Conservation (phyloP, 2,329 filamentous ascomycete species). For the Aspergillus pseudonomiae region DNA sequence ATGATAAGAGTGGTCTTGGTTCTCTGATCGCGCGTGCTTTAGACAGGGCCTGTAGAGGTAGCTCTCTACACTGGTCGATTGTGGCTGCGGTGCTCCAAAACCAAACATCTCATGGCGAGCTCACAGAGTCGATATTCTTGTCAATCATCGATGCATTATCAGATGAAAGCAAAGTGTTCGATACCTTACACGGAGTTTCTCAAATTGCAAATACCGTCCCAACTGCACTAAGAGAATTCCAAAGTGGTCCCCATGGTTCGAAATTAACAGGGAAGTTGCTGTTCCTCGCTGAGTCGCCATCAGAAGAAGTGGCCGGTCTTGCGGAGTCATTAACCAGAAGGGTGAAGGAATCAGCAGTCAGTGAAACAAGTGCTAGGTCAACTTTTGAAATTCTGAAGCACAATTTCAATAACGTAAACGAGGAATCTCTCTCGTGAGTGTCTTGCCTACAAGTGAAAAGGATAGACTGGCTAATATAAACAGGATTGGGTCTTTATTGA, state of each 20-base stretch:
- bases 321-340: conserved; percentile 38
- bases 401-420: conserved; percentile 50
- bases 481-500: conserved; percentile 60
- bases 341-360: conserved; percentile 40
- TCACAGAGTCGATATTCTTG: conserved; percentile 41
- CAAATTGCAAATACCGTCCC: conserved; percentile 46
- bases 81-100: conserved; percentile 44
- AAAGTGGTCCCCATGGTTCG: conserved; percentile 50
- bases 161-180: conserved; percentile 36
- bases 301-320: conserved; percentile 53
- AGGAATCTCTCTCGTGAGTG: conserved; percentile 50
- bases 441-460: neutral
- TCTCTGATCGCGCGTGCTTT: conserved; percentile 40
- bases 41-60: conserved; percentile 39
- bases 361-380: conserved; percentile 46
- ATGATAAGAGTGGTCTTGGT: conserved; percentile 37
- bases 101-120: conserved; percentile 33
- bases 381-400: conserved; percentile 57
- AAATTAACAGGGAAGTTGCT: conserved; percentile 56
- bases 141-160: conserved; percentile 47
- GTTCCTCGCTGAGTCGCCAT: conserved; percentile 55
- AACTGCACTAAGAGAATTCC: conserved; percentile 46
- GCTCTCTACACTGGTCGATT: conserved; percentile 41
- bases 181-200: conserved; percentile 49
- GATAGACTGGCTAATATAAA: conserved; percentile 29